phyloP scores from a whole-genome alignment of 805 yeast genomes.

The Kuraishia ogatae region DNA sequence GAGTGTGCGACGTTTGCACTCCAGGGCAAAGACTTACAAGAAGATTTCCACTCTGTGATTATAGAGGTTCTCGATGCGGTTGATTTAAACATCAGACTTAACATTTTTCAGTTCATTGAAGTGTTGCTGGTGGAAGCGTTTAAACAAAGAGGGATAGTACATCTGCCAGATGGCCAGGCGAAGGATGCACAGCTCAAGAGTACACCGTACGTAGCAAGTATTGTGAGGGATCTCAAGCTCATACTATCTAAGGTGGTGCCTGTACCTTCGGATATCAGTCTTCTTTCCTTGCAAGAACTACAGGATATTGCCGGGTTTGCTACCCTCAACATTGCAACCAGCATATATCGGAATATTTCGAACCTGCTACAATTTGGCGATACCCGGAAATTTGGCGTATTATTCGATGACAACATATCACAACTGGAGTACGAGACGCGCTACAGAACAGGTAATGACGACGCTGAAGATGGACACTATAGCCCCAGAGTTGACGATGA shows the following conservation, averaged over 20 bases:
- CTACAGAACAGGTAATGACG: no score
- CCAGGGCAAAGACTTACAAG: conserved; percentile 49
- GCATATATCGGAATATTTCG: conserved; percentile 18
- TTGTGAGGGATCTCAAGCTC: conserved; percentile 23
- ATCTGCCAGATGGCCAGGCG: background rate
- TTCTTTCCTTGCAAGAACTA: background rate
- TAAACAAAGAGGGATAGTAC: conserved; percentile 1
- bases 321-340: conserved; percentile 18
- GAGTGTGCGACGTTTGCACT: conserved; percentile 50
- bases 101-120: conserved; percentile 63
- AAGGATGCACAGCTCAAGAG: background rate
- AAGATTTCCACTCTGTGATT: conserved; percentile 61
- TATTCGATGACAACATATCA: conserved; percentile 19
- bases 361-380: conserved; percentile 11
- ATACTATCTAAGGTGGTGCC: conserved; percentile 30
- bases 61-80: conserved; percentile 45
- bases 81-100: conserved; percentile 55
- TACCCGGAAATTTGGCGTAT: background rate
- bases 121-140: conserved; percentile 30
- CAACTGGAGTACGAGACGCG: conserved; percentile 21
- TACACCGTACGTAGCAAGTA: conserved; percentile 10
- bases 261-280: conserved; percentile 6
- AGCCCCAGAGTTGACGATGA: background rate
- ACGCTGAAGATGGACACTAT: no score
- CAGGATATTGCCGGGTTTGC: conserved; percentile 14